A percentile compares a stretch with the other conserved stretches of the same genome.
phyloP scores from a whole-genome alignment of 164 flowering plant species.

The Macadamia integrifolia region DNA sequence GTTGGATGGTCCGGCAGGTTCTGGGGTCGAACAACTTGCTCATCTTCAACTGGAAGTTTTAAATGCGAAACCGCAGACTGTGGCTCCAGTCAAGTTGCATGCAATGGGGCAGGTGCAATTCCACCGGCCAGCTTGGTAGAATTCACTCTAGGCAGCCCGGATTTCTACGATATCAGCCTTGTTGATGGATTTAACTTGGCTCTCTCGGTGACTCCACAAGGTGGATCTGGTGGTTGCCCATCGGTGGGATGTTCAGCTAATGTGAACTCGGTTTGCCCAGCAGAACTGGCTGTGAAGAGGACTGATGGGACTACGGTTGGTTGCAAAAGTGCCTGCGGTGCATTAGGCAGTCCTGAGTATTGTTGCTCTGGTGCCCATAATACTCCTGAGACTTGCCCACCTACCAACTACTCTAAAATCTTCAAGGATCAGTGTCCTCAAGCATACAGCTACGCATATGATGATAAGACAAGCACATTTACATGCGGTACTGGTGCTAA shows the following conservation, averaged over 20 bases:
- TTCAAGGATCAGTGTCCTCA: slow-evolving; percentile 30
- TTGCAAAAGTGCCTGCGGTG: slow-evolving; percentile 27
- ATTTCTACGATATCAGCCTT: slow-evolving; percentile 31
- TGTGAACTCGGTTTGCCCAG: slow-evolving; percentile 20
- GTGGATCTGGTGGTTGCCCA: slow-evolving; percentile 11
- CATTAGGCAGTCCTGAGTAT: slow-evolving; percentile 10
- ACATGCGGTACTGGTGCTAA: slow-evolving; percentile 20
- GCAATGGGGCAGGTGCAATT: slow-evolving; percentile 33
- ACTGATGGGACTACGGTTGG: slow-evolving; percentile 13
- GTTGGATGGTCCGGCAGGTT: slow-evolving; percentile 33
- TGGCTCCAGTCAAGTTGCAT: slow-evolving; percentile 20
- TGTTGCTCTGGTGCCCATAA: slow-evolving; percentile 23
- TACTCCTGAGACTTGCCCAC: slow-evolving; percentile 16
- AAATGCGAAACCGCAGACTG: slow-evolving; percentile 35
- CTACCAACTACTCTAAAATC: slow-evolving; percentile 18
- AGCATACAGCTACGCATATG: slow-evolving; percentile 32
- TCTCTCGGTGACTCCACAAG: slow-evolving; percentile 2
- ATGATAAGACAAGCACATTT: slow-evolving; percentile 25
- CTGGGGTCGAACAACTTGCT: slow-evolving; percentile 39
- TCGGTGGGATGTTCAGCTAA: slow-evolving; percentile 12
- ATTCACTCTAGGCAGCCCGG: slow-evolving; percentile 23
- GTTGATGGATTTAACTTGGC: slow-evolving; percentile 16
- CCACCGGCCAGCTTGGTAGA: slow-evolving; percentile 39
- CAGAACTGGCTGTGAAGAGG: slow-evolving; percentile 11
- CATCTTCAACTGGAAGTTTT: slow-evolving; percentile 13